Evolutionary conservation across 176 grass and related monocot species (phyloP).

Genomic region (Triticum urartu): DNA sequence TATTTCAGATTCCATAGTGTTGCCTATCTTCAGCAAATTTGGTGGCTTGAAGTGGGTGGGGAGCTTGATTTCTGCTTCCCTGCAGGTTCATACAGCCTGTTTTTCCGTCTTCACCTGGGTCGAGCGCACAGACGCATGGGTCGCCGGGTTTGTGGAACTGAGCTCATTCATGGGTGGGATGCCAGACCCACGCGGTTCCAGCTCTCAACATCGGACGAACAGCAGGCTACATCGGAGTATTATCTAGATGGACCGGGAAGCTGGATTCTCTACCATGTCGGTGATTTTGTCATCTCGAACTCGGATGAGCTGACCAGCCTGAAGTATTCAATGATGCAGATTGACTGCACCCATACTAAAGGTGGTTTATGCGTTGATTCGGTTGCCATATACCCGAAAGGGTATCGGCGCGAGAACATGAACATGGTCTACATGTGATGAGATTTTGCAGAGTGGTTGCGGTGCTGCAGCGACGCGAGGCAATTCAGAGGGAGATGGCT

Average conservation of each 20-base stretch:
- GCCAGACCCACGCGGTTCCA: conserved; percentile 80
- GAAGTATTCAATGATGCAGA: conserved; percentile 94
- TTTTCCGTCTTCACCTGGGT: conserved; percentile 82
- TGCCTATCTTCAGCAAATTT: conserved; percentile 96
- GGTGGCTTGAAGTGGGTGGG: conserved; percentile 93
- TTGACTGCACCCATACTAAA: conserved; percentile 95
- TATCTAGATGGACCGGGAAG: conserved; percentile 63
- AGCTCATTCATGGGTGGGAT: conserved; percentile 87
- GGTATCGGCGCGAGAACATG: conserved; percentile 44
- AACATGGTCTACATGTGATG: conserved; percentile 40
- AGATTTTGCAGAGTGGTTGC: conserved; percentile 9
- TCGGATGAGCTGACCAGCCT: conserved; percentile 57
- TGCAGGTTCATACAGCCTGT: conserved; percentile 73
- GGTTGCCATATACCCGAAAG: conserved; percentile 67
- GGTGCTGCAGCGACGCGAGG: conserved; percentile 4
- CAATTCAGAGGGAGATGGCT: conserved; percentile 30
- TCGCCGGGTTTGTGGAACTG: conserved; percentile 62
- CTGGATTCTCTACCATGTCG: conserved; percentile 87
- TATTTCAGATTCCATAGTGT: conserved; percentile 75
- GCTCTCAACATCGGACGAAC: conserved; percentile 73
- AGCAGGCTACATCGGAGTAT: conserved; percentile 62
- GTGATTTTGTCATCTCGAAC: conserved; percentile 65
- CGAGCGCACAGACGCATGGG: conserved; percentile 70
- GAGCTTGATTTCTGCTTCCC: conserved; percentile 88
- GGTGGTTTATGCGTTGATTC: conserved; percentile 89